Evolutionary conservation across 2,329 filamentous ascomycete species (phyloP).

Genomic region (Aspergillus persii): DNA sequence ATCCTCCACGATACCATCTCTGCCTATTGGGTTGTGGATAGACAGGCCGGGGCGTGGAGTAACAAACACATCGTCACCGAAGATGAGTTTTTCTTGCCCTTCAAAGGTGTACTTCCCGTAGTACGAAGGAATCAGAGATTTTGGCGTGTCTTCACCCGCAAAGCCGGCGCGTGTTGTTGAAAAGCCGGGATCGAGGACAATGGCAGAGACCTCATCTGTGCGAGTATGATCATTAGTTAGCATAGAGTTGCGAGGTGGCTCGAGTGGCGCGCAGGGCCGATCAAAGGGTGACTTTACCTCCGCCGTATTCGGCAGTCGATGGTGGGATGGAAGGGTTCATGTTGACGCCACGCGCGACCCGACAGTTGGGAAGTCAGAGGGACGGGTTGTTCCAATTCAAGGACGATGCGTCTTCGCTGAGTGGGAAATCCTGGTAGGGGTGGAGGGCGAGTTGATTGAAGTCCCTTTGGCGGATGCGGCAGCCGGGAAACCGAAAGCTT

Average conservation of each 20-base stretch:
- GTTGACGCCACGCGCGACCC: slow-evolving; percentile 6
- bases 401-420: background rate
- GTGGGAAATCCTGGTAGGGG: background rate
- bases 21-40: slow-evolving; percentile 86
- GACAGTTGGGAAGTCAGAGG: background rate
- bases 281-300: slow-evolving; percentile 39
- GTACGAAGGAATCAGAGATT: slow-evolving; percentile 85
- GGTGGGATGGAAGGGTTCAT: slow-evolving; percentile 47
- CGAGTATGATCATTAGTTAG: slow-evolving; percentile 5
- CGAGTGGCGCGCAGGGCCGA: slow-evolving; percentile 6
- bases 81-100: slow-evolving; percentile 61
- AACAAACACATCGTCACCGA: slow-evolving; percentile 86
- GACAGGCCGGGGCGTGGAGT: slow-evolving; percentile 73
- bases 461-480: background rate
- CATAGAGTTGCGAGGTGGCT: background rate
- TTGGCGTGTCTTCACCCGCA: slow-evolving; percentile 95
- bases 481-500: background rate
- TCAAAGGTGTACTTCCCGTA: slow-evolving; percentile 66
- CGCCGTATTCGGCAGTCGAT: slow-evolving; percentile 48
- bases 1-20: slow-evolving; percentile 88
- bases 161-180: slow-evolving; percentile 90
- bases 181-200: slow-evolving; percentile 94
- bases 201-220: slow-evolving; percentile 91
- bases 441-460: background rate
- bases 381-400: background rate